Percentiles rank a stretch among this genome's conserved stretches.
These are phyloP conservation scores for Clavulina sp. DNA, from an alignment of 768 basidiomycete genomes.

Conservation along the genomic window DNA sequence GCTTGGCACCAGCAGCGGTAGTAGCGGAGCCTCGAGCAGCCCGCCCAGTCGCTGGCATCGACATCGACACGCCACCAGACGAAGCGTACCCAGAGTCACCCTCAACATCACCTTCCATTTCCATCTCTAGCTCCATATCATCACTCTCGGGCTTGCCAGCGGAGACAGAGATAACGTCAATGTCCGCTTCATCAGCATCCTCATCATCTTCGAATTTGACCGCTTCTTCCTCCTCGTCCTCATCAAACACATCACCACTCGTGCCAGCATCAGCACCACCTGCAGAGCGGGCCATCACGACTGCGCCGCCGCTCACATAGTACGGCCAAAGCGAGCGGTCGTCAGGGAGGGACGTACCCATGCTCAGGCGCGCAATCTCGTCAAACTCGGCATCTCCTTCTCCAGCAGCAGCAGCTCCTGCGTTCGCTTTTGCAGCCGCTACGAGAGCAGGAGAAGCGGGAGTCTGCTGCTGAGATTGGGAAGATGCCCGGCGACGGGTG, in stretches of 20 bases:
- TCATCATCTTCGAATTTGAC: slow-evolving; percentile 7
- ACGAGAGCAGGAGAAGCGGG: neutral
- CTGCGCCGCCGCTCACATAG: slow-evolving; percentile 34
- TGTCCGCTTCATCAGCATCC: slow-evolving; percentile 4
- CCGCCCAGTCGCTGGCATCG: too few species aligned
- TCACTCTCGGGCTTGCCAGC: neutral
- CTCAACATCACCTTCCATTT: neutral
- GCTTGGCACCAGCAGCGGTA: too few species aligned
- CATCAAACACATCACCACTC: slow-evolving; percentile 8
- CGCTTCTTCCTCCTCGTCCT: slow-evolving; percentile 8
- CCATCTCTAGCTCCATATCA: neutral
- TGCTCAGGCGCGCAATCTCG: neutral
- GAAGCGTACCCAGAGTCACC: too few species aligned
- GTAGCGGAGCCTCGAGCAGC: too few species aligned
- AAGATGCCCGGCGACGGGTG: too few species aligned
- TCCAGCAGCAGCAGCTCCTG: neutral
- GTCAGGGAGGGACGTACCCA: slow-evolving; percentile 70
- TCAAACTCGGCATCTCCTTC: neutral
- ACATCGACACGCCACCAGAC: too few species aligned
- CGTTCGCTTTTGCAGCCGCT: neutral
- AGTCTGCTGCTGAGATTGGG: neutral
- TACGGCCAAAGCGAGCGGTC: slow-evolving; percentile 88
- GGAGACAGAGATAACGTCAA: neutral
- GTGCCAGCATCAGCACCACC: neutral
- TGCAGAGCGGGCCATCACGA: slow-evolving; percentile 7